Conservation (phyloP, 352 stramenopile genomes). For the Phytophthora colocasiae region DNA sequence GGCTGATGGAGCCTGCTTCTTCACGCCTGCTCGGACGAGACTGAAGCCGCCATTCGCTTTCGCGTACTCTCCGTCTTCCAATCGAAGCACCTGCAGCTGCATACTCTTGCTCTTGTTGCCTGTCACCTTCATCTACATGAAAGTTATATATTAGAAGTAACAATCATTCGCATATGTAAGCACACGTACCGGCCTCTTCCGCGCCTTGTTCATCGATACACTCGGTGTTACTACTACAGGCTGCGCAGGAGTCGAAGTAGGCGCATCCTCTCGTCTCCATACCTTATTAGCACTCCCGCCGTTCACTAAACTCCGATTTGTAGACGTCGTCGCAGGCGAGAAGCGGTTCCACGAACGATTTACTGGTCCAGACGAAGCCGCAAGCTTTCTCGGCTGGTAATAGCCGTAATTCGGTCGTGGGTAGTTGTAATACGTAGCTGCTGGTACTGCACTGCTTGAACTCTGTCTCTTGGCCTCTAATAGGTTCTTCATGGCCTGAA, state of each 20-base stretch:
- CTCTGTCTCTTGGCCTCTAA: constrained; percentile 56
- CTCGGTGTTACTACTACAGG: neutral
- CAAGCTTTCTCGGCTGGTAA: constrained; percentile 17
- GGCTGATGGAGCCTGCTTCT: constrained; percentile 30
- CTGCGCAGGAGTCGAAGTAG: neutral
- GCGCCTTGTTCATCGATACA: constrained; percentile 33
- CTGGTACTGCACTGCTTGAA: neutral
- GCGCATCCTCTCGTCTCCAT: constrained; percentile 45
- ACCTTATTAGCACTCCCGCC: constrained; percentile 60
- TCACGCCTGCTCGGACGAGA: constrained; percentile 66
- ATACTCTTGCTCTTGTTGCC: constrained; percentile 47
- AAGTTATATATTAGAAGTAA: neutral
- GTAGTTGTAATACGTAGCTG: constrained; percentile 3
- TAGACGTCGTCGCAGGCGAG: neutral
- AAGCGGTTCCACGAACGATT: constrained; percentile 61
- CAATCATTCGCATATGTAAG: constrained; percentile 5
- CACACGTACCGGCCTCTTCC: constrained; percentile 42
- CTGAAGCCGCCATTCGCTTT: constrained; percentile 79
- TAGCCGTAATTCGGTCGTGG: neutral
- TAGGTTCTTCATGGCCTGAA: constrained; percentile 85
- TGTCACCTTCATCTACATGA: constrained; percentile 39
- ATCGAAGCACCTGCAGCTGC: constrained; percentile 57
- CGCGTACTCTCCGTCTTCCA: constrained; percentile 79
- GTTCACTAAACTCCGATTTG: constrained; percentile 8
- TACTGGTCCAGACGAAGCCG: constrained; percentile 16